phyloP scores from a whole-genome alignment of 495 filamentous ascomycete species.

The Cercophora samala region DNA sequence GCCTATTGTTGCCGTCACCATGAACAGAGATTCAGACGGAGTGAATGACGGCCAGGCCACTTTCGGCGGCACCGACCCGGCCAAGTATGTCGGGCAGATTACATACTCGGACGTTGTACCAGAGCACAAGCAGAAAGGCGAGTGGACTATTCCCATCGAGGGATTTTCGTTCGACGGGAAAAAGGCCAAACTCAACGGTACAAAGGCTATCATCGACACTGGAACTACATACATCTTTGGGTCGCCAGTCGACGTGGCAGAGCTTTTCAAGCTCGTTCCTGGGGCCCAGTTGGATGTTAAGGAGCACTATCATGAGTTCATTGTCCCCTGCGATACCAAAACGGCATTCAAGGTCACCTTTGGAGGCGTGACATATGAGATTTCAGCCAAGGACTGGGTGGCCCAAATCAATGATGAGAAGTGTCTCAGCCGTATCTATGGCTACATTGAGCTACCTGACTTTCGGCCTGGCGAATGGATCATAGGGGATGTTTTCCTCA shows the following conservation, averaged over 20 bases:
- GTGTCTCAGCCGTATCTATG: conserved; percentile 67
- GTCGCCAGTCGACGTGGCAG: conserved; percentile 59
- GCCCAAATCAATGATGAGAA: conserved; percentile 42
- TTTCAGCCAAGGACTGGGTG: conserved; percentile 68
- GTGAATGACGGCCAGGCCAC: conserved; percentile 70
- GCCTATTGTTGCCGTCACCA: conserved; percentile 65
- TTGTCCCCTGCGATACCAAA: conserved; percentile 67
- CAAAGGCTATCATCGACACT: conserved; percentile 71
- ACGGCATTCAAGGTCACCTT: conserved; percentile 39
- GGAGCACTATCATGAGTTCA: conserved; percentile 53
- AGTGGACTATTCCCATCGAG: conserved; percentile 69
- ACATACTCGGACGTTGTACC: conserved; percentile 53
- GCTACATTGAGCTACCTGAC: conserved; percentile 33
- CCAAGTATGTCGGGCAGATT: conserved; percentile 63
- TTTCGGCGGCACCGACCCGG: conserved; percentile 66
- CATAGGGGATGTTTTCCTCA: conserved; percentile 77
- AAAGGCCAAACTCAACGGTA: conserved; percentile 45
- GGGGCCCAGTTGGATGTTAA: conserved; percentile 39
- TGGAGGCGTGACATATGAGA: conserved; percentile 53
- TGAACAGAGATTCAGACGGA: conserved; percentile 61
- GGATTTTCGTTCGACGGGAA: conserved; percentile 58
- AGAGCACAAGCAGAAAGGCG: conserved; percentile 31
- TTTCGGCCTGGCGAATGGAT: conserved; percentile 57
- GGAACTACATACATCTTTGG: conserved; percentile 75
- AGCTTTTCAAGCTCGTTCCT: conserved; percentile 63